Conservation (phyloP, 2,329 filamentous ascomycete species). For the Fusarium sp. region DNA sequence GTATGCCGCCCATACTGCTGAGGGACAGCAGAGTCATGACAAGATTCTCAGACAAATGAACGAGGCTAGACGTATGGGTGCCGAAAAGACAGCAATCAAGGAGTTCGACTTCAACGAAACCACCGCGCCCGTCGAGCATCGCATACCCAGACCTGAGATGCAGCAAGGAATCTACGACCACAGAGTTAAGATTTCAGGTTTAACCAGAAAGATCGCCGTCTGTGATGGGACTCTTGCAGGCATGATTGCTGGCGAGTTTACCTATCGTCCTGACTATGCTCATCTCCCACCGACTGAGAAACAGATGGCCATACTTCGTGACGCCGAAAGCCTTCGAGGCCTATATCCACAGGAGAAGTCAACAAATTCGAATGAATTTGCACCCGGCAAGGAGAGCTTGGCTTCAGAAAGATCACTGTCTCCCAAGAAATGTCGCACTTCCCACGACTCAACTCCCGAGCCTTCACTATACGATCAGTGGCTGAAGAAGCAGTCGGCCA, state of each 20-base stretch:
- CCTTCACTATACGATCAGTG: constrained; percentile 14
- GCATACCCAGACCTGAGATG: background rate
- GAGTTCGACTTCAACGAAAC: background rate
- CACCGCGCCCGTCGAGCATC: constrained; percentile 4
- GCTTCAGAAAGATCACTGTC: background rate
- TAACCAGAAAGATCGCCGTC: constrained; percentile 27
- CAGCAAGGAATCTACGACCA: constrained; percentile 17
- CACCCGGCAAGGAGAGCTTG: no score
- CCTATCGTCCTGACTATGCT: constrained; percentile 29
- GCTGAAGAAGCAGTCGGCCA: constrained; percentile 10
- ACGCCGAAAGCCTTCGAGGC: constrained; percentile 15
- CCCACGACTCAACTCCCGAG: background rate
- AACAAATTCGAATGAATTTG: background rate
- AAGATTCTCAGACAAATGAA: background rate
- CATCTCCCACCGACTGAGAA: constrained; percentile 28
- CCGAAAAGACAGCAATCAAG: background rate
- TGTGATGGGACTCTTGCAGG: constrained; percentile 37
- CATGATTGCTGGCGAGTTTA: constrained; percentile 39
- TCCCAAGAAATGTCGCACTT: background rate
- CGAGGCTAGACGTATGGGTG: background rate
- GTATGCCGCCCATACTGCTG: constrained; percentile 7
- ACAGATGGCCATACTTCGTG: constrained; percentile 27
- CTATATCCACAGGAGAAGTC: background rate
- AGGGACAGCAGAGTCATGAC: constrained; percentile 4
- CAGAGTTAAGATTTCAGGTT: constrained; percentile 21